Conservation (phyloP, 768 basidiomycete species). For the Macrocybe gigantea region DNA sequence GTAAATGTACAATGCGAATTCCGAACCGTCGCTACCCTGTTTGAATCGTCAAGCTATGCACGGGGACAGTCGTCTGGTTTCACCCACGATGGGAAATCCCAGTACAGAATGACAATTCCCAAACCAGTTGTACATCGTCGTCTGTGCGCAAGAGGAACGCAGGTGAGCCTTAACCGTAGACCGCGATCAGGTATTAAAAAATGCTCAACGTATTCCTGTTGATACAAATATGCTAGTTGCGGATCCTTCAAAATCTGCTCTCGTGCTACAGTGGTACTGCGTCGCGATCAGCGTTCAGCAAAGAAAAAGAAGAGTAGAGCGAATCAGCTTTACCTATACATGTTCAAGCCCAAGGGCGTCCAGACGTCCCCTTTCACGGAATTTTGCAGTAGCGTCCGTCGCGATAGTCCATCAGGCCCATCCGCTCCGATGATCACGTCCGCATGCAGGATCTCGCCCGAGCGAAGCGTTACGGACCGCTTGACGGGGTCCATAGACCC, state of each 20-base stretch:
- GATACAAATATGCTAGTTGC: constrained; percentile 26
- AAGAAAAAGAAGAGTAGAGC: neutral
- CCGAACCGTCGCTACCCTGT: constrained; percentile 28
- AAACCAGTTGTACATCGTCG: constrained; percentile 26
- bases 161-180: neutral
- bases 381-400: constrained; percentile 20
- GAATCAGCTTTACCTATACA: constrained; percentile 36
- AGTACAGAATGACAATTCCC: constrained; percentile 25
- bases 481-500: constrained; percentile 17
- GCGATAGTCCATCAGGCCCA: constrained; percentile 35
- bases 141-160: constrained; percentile 10
- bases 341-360: constrained; percentile 17
- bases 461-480: constrained; percentile 26
- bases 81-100: constrained; percentile 24
- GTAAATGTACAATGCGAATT: constrained; percentile 23
- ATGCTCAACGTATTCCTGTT: constrained; percentile 15
- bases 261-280: constrained; percentile 33
- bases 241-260: constrained; percentile 33
- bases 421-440: constrained; percentile 58
- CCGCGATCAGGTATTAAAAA: neutral
- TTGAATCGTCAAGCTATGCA: constrained; percentile 7
- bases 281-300: neutral
- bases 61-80: neutral
- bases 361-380: constrained; percentile 20
- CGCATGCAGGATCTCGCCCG: constrained; percentile 35